Percentiles rank a stretch among this genome's conserved stretches.
phyloP scores from a whole-genome alignment of 2,329 filamentous ascomycete species.

The Plenodomus biglobosus region DNA sequence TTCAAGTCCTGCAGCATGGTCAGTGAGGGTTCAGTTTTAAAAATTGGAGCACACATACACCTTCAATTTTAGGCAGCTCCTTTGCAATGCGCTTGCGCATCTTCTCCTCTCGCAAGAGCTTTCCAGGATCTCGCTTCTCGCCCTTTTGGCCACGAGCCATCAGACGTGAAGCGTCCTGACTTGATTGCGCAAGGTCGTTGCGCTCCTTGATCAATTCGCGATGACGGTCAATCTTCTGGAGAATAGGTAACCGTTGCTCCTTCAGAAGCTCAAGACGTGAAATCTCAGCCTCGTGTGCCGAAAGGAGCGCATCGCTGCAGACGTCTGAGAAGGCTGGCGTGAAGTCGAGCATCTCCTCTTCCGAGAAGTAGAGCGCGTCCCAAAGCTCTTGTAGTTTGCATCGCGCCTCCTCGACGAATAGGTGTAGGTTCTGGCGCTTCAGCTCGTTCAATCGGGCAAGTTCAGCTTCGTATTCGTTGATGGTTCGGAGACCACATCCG shows the following conservation, averaged over 20 bases:
- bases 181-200: constrained; percentile 83
- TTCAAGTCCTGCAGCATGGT: constrained; percentile 58
- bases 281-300: constrained; percentile 93
- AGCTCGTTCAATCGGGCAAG: constrained; percentile 82
- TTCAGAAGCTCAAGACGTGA: constrained; percentile 74
- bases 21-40: not conserved
- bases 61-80: constrained; percentile 87
- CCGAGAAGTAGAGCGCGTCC: constrained; percentile 91
- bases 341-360: constrained; percentile 98
- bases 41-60: constrained; percentile 42
- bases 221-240: constrained; percentile 82
- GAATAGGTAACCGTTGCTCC: constrained; percentile 82
- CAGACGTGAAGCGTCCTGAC: constrained; percentile 89
- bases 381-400: constrained; percentile 91
- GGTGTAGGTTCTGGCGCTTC: constrained; percentile 89
- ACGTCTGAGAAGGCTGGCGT: constrained; percentile 96
- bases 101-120: constrained; percentile 93
- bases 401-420: constrained; percentile 94
- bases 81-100: constrained; percentile 97
- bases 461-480: constrained; percentile 96
- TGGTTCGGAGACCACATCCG: constrained; percentile 85
- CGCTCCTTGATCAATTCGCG: constrained; percentile 80
- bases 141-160: constrained; percentile 91
- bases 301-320: constrained; percentile 91
- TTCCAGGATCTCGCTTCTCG: constrained; percentile 90